Percentiles rank a stretch among this genome's conserved stretches.
Evolutionary conservation across 179 eudicot genomes (phyloP).

Genomic region (Camellia oleifera): DNA sequence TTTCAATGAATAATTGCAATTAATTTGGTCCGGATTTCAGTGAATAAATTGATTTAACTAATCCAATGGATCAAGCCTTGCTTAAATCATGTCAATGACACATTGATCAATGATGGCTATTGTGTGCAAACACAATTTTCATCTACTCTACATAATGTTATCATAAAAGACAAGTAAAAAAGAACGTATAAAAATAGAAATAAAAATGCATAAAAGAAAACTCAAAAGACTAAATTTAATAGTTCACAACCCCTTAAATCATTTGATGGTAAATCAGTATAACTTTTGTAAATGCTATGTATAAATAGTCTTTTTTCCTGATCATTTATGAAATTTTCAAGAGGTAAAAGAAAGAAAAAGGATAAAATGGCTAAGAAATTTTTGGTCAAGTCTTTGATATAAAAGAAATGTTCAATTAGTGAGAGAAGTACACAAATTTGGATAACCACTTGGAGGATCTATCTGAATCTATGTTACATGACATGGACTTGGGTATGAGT

Average conservation of each 20-base stretch:
- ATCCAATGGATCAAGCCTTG: no score
- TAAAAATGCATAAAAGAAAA: neutral
- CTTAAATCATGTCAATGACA: neutral
- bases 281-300: neutral
- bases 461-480: no score
- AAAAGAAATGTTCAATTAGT: no score
- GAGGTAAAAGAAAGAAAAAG: neutral
- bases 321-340: neutral
- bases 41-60: neutral
- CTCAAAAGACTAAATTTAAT: neutral
- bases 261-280: neutral
- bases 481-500: no score
- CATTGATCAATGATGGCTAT: neutral
- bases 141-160: neutral
- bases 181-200: neutral
- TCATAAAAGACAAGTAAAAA: neutral
- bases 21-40: neutral
- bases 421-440: no score
- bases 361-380: neutral
- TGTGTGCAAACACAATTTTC: neutral
- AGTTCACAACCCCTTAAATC: neutral
- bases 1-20: neutral
- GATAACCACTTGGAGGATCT: no score
- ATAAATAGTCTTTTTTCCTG: neutral
- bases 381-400: no score